A percentile compares a stretch with the other conserved stretches of the same genome.
Evolutionary conservation across 768 basidiomycete species (phyloP).

Genomic region (Lactifluus piperatus): DNA sequence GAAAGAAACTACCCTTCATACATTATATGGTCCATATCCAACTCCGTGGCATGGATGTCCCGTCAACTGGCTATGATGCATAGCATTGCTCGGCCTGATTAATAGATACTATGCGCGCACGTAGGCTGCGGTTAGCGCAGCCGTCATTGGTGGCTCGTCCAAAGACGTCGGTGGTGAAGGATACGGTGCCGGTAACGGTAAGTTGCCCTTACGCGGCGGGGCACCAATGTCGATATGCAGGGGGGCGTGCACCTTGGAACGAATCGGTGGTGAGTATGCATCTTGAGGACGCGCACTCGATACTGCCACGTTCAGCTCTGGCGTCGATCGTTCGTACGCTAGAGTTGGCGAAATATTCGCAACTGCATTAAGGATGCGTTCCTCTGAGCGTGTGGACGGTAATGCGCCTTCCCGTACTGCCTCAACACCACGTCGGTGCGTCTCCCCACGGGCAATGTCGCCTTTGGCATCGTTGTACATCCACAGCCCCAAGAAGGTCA

Average conservation of each 20-base stretch:
- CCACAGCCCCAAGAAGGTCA: conserved; percentile 87
- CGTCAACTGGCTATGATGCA: background rate
- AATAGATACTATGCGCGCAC: conserved; percentile 2
- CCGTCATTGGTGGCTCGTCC: conserved; percentile 30
- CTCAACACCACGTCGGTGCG: conserved; percentile 71
- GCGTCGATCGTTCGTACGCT: background rate
- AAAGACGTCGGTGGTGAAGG: conserved; percentile 34
- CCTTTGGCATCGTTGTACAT: conserved; percentile 94
- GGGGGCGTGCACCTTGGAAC: conserved; percentile 18
- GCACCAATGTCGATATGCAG: conserved; percentile 25
- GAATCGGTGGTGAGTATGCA: background rate
- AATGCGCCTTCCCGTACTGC: conserved; percentile 60
- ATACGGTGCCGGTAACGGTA: conserved; percentile 26
- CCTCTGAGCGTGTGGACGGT: conserved; percentile 52
- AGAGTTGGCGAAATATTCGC: conserved; percentile 27
- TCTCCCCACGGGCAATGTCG: conserved; percentile 91
- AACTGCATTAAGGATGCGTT: conserved; percentile 42
- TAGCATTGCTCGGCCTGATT: background rate
- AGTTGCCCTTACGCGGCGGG: conserved; percentile 9
- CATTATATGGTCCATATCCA: background rate
- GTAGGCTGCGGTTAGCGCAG: background rate
- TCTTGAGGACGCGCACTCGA: conserved; percentile 7
- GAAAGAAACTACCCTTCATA: background rate
- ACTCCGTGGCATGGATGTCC: background rate
- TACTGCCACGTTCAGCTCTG: background rate